A percentile compares a stretch with the other conserved stretches of the same genome.
phyloP scores from a whole-genome alignment of 2,329 filamentous ascomycete genomes.

The Plectosphaerella cucumerina region DNA sequence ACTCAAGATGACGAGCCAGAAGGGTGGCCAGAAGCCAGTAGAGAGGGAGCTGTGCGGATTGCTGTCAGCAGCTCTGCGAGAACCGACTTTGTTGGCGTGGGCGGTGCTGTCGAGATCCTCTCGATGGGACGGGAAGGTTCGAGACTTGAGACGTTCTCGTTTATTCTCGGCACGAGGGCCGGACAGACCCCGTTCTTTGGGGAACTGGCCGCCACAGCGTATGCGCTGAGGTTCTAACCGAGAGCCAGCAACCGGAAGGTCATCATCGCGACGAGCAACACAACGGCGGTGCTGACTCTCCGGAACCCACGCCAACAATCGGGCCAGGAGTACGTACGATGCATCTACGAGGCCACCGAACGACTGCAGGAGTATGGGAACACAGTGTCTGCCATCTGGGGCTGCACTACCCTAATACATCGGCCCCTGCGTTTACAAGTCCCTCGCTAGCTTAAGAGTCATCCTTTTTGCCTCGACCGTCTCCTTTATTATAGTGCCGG shows the following conservation, averaged over 20 bases:
- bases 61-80: constrained; percentile 14
- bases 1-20: not conserved
- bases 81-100: constrained; percentile 13
- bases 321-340: constrained; percentile 13
- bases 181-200: constrained; percentile 15
- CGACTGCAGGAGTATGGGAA: constrained; percentile 1
- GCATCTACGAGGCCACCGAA: constrained; percentile 13
- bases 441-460: not conserved
- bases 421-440: not conserved
- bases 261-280: constrained; percentile 12
- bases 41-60: not conserved
- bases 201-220: constrained; percentile 13
- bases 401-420: not conserved
- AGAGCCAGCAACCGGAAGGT: constrained; percentile 6
- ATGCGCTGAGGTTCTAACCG: constrained; percentile 9
- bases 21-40: not conserved
- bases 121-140: constrained; percentile 1
- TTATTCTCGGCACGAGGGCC: constrained; percentile 12
- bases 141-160: constrained; percentile 11
- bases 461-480: not conserved
- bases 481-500: not conserved
- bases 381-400: not conserved
- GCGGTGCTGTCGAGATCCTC: constrained; percentile 6
- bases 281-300: constrained; percentile 12
- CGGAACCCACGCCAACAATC: constrained; percentile 13